A percentile compares a stretch with the other conserved stretches of the same genome.
Evolutionary conservation across 1,139 yeast species (phyloP).

Genomic region (Sugiyamaella sp.): DNA sequence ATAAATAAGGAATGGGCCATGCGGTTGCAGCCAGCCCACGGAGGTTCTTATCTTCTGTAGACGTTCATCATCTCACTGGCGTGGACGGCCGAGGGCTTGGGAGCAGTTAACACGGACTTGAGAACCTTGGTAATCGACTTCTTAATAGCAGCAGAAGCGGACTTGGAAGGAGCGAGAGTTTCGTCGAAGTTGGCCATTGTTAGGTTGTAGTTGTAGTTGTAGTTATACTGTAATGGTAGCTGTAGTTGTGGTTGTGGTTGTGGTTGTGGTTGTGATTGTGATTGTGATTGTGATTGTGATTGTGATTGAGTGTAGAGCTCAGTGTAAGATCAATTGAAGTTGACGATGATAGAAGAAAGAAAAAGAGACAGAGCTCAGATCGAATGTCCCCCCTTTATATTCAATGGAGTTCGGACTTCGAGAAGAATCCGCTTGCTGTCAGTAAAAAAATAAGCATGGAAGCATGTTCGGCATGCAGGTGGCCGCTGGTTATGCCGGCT

Average conservation of each 20-base stretch:
- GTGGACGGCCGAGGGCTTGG: slow-evolving; percentile 10
- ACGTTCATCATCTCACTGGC: slow-evolving; percentile 13
- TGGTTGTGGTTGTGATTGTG: too few species aligned
- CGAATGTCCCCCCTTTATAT: background rate
- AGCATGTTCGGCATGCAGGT: background rate
- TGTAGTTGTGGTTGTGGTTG: too few species aligned
- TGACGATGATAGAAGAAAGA: background rate
- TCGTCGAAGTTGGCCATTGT: slow-evolving; percentile 19
- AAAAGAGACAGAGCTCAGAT: background rate
- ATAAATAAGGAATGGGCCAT: background rate
- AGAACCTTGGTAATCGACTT: slow-evolving; percentile 25
- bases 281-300: too few species aligned
- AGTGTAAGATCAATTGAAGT: too few species aligned
- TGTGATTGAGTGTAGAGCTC: too few species aligned
- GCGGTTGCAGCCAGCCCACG: background rate
- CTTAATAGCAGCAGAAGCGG: slow-evolving; percentile 23
- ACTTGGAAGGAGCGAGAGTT: slow-evolving; percentile 25
- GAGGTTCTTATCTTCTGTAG: slow-evolving; percentile 3
- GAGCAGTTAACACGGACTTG: slow-evolving; percentile 25
- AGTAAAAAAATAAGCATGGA: background rate
- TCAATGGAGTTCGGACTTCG: background rate
- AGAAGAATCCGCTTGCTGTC: background rate
- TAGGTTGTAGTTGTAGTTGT: background rate
- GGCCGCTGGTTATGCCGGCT: background rate
- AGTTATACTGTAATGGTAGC: background rate